Base-by-base conservation (phyloP, 768 basidiomycete genomes). In the Collybia sordida region DNA sequence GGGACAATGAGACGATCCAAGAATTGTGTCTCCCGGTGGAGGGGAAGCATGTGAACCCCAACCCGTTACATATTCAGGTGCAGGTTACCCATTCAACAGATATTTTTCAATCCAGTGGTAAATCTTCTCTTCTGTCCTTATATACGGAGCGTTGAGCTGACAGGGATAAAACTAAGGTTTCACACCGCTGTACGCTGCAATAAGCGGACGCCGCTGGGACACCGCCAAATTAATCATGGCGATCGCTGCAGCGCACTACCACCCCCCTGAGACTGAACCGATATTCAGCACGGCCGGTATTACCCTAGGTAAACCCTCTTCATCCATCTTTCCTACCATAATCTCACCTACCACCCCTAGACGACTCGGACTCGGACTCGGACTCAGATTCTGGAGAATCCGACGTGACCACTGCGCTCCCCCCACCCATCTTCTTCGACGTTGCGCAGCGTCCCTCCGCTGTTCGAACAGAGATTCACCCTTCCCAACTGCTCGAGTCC, bases 211-310 rank as follows among this genome's bases (percentile, higher is more conserved):
- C 6, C 74, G 70, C 17, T 86, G 83, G 82, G 67, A 72, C 4
- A 80, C 82, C 0, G 83, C 81, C 0, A 76, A 73, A 15, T 64
- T 84, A 5, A 71, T 86, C n/a, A 58, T 85, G 19, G 77, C 79
- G 1, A 82, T 84, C 52, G 74, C 80, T 4, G 64, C 65, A 1
- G 77, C 82, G 9, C 83, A 86, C 58, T 80, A 80, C 52, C 67
- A 74, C 18, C 64, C 72, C 3, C 60, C 68, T 0, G 66, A 74
- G 6, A 58, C 69, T 3, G 54, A 69, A 11, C 63, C 66, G 4
- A 66, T 66, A 34, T 76, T 75, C 54, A 65, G 62, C 6, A 53
- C 63, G 4, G 59, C 58, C 9, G 57, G 62, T 24, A 60, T 77
- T 31, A 56, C 61, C n/a, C 49, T 74, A 28, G 72, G 74, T 78